phyloP scores from a whole-genome alignment of 805 yeast genomes.

The Wickerhamomyces chambardii region DNA sequence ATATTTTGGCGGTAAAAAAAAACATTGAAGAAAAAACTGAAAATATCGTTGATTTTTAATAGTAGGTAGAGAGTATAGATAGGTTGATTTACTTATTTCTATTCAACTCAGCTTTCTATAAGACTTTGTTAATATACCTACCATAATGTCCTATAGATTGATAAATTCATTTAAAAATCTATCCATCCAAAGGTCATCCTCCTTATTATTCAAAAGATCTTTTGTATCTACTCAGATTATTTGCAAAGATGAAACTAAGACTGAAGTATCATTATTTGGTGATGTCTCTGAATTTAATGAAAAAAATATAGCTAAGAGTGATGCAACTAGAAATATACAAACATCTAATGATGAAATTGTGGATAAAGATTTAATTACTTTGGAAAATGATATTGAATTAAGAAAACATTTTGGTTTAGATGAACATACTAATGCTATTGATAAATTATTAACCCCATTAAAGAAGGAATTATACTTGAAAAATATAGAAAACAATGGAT shows the following conservation, averaged over 20 bases:
- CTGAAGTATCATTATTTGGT: conserved; percentile 11
- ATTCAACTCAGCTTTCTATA: no score
- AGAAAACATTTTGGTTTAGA: conserved; percentile 42
- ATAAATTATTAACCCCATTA: conserved; percentile 55
- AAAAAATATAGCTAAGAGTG: conserved; percentile 7
- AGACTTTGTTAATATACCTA: no score
- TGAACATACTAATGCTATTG: conserved; percentile 43
- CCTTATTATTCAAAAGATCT: neutral
- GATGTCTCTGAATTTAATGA: conserved; percentile 14
- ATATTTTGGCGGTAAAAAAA: no score
- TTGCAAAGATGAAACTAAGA: neutral
- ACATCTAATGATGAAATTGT: conserved; percentile 10
- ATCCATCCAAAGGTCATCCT: no score
- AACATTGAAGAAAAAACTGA: no score
- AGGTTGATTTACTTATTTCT: no score
- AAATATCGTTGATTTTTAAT: no score
- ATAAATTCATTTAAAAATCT: no score
- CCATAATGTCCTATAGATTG: neutral
- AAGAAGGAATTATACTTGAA: conserved; percentile 55
- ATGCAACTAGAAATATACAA: conserved; percentile 16
- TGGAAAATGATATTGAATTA: conserved; percentile 24
- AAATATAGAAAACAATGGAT: conserved; percentile 51
- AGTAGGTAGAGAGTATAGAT: no score
- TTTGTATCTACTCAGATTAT: neutral
- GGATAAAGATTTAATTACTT: conserved; percentile 18